Base-by-base conservation (phyloP, 1,284 basidiomycete genomes). In the Apiotrichum montevideense region DNA sequence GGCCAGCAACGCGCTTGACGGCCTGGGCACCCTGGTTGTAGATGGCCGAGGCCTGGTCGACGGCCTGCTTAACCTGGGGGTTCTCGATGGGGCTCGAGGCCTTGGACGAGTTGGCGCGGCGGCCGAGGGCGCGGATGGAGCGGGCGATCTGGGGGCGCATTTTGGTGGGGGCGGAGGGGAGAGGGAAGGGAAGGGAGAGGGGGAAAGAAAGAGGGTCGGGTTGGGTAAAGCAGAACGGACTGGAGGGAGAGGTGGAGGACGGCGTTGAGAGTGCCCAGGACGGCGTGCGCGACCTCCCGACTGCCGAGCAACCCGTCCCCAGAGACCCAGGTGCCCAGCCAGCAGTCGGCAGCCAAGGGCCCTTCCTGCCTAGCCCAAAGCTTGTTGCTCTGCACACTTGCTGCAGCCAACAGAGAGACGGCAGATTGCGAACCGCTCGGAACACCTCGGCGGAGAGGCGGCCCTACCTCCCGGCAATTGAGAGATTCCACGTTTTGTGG, bases 1-100 rank as follows among this genome's bases (percentile, higher is more conserved):
- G 76, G 48, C 77, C 77, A 49, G 71, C 71, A 35, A 74, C 69
- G 48, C 67, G 61, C 66, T 69, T 68, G 48, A 73, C 70, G 40
- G 68, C 68, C 41, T 67, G 67, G 32, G 68, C 60, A 52, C 56
- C 66, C 51, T 64, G 58, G 14, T 66, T 63, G 58, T 68, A 65
- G 32, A 68, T 11, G 41, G 46, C 53, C 14, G 39, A 15, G 41
- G 53, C 55, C 44, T 56, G 50, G n/a, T 52, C 40, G 46, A 51
- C 51, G 35, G 51, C 51, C 50, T 52, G 51, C 55, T 56, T 52
- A 45, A 51, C 55, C 50, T 65, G 54, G 43, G 73, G 73, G 37
- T 63, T 54, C 55, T 75, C 71, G 45, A 71, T 61, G 15, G 72
- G 73, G 62, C 72, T 69, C 57, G 75, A 68, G 40, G 60, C 63